Evolutionary conservation across 805 yeast genomes (phyloP).

Genomic region (Yamadazyma philogaea): DNA sequence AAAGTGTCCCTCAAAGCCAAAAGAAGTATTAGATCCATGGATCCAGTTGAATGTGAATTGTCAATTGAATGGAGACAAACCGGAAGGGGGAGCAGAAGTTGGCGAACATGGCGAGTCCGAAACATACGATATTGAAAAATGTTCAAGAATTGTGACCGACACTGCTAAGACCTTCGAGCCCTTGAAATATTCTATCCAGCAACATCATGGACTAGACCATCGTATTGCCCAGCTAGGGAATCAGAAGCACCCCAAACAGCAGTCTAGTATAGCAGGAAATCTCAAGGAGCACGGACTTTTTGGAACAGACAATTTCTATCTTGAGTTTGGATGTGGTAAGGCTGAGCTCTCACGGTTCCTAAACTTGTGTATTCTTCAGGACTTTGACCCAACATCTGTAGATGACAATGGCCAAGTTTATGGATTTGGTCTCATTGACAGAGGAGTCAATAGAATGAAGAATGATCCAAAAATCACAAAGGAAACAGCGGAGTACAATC

Average conservation of each 20-base stretch:
- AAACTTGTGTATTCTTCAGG: constrained; percentile 30
- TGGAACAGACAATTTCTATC: constrained; percentile 33
- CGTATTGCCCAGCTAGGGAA: constrained; percentile 49
- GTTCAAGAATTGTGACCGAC: constrained; percentile 17
- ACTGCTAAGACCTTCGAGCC: constrained; percentile 14
- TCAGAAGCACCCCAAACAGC: constrained; percentile 79
- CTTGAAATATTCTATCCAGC: constrained; percentile 15
- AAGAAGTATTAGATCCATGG: constrained; percentile 46
- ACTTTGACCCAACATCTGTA: neutral
- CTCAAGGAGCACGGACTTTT: constrained; percentile 44
- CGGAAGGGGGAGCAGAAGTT: neutral
- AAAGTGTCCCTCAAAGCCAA: constrained; percentile 55
- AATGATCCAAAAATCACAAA: constrained; percentile 63
- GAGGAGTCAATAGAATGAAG: constrained; percentile 76
- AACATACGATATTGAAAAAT: constrained; percentile 11
- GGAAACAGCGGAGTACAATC: constrained; percentile 40
- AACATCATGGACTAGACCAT: constrained; percentile 29
- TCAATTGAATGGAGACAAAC: neutral
- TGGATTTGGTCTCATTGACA: constrained; percentile 64
- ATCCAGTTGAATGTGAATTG: constrained; percentile 46
- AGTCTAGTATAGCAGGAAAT: constrained; percentile 73
- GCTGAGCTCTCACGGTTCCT: constrained; percentile 77
- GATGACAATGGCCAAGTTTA: constrained; percentile 12
- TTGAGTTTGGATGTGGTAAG: constrained; percentile 91
- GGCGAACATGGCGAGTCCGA: neutral